Conservation (phyloP, 495 filamentous ascomycete species). For the Neurospora pannonica region DNA sequence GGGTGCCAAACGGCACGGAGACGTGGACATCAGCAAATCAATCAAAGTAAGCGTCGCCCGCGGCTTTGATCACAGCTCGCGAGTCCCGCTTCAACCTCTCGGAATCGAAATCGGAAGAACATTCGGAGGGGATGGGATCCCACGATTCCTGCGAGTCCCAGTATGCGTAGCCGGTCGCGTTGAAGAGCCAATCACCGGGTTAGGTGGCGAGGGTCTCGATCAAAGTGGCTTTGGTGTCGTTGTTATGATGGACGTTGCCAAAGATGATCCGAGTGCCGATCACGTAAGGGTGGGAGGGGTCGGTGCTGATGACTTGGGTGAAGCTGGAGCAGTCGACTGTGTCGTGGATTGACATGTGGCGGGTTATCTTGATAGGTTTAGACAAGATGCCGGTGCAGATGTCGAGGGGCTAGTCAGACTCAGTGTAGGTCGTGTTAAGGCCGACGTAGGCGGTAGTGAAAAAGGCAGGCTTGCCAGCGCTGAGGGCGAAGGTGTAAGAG, state of each 20-base stretch:
- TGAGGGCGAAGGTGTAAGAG: slow-evolving; percentile 10
- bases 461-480: slow-evolving; percentile 6
- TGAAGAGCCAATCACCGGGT: slow-evolving; percentile 40
- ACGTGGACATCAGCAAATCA: slow-evolving; percentile 23
- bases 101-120: not conserved
- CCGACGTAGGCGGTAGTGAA: not conserved
- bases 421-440: slow-evolving; percentile 11
- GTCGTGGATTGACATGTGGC: slow-evolving; percentile 39
- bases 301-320: slow-evolving; percentile 38
- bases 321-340: slow-evolving; percentile 37
- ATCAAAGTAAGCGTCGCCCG: slow-evolving; percentile 29
- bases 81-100: slow-evolving; percentile 14
- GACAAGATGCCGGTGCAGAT: slow-evolving; percentile 32
- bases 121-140: slow-evolving; percentile 32
- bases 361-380: slow-evolving; percentile 35
- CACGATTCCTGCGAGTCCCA: slow-evolving; percentile 33
- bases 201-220: slow-evolving; percentile 38
- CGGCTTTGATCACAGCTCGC: slow-evolving; percentile 24
- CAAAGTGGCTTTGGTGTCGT: slow-evolving; percentile 16
- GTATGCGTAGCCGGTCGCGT: slow-evolving; percentile 35
- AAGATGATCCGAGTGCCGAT: slow-evolving; percentile 39
- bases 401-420: slow-evolving; percentile 32
- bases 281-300: slow-evolving; percentile 35
- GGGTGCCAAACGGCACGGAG: slow-evolving; percentile 19
- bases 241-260: not conserved